Conservation (phyloP, 306 rosid species). For the Geum urbanum region DNA sequence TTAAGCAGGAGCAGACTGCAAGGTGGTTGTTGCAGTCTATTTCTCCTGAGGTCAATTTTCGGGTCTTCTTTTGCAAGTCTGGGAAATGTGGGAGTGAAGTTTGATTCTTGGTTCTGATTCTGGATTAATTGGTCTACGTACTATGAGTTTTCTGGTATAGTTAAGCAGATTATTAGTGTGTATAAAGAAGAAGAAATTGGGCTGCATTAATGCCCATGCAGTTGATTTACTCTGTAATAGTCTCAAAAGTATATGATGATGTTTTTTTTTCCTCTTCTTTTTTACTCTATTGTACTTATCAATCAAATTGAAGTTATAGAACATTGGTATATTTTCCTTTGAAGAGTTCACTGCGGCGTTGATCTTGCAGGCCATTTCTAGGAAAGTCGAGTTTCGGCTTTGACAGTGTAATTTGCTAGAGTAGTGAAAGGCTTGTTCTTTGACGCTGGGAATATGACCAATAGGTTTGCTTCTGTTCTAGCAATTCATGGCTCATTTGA, state of each 20-base stretch:
- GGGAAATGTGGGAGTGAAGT: background rate
- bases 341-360: background rate
- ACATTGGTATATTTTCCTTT: background rate
- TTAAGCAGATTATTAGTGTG: background rate
- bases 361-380: background rate
- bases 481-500: background rate
- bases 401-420: too few species aligned
- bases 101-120: background rate
- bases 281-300: background rate
- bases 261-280: background rate
- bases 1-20: conserved; percentile 63
- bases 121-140: too few species aligned
- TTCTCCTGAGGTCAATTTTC: conserved; percentile 43
- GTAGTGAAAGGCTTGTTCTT: background rate
- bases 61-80: conserved; percentile 34
- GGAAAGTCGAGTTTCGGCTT: too few species aligned
- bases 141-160: background rate
- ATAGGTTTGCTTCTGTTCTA: background rate
- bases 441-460: background rate
- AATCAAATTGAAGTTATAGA: background rate
- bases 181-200: background rate
- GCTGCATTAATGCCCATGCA: conserved; percentile 11
- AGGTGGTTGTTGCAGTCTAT: conserved; percentile 51
- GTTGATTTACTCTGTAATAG: background rate
- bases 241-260: background rate